A percentile compares a stretch with the other conserved stretches of the same genome.
These are phyloP conservation scores for Misopates orontium DNA, from an alignment of 257 asterid genomes.

Conservation along the genomic window DNA sequence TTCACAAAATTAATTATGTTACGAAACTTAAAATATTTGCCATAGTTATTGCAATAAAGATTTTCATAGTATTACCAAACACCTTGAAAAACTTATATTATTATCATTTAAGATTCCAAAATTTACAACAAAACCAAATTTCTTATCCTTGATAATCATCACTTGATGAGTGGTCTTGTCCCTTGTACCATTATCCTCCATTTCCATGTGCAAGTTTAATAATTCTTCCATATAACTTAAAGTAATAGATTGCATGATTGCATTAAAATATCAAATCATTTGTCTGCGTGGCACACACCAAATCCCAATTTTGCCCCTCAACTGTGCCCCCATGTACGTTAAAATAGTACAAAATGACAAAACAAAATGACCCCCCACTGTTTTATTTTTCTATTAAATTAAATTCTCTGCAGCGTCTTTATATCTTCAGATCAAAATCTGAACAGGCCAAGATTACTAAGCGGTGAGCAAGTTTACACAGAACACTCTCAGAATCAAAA, in stretches of 20 bases:
- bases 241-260: slow-evolving; percentile 18
- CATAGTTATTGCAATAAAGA: too few relatives aligned
- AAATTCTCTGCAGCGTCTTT: slow-evolving; percentile 55
- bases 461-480: too few relatives aligned
- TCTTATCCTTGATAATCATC: slow-evolving; percentile 38
- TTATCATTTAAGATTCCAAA: too few relatives aligned
- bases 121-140: too few relatives aligned
- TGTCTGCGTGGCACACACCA: slow-evolving; percentile 25
- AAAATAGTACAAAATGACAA: slow-evolving; percentile 34
- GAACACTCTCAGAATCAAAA: too few relatives aligned
- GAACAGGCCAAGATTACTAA: too few relatives aligned
- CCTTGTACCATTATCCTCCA: slow-evolving; percentile 35
- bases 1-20: background rate
- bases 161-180: slow-evolving; percentile 37
- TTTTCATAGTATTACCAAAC: too few relatives aligned
- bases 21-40: background rate
- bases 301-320: slow-evolving; percentile 36
- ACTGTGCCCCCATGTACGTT: slow-evolving; percentile 26
- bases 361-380: slow-evolving; percentile 43
- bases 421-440: slow-evolving; percentile 63
- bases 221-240: slow-evolving; percentile 11
- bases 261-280: slow-evolving; percentile 7
- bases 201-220: slow-evolving; percentile 48
- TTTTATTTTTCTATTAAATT: slow-evolving; percentile 62
- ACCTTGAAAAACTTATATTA: too few relatives aligned